Percentiles rank a stretch among this genome's conserved stretches.
Evolutionary conservation across 768 basidiomycete species (phyloP).

Genomic region (Suillus bovinus): DNA sequence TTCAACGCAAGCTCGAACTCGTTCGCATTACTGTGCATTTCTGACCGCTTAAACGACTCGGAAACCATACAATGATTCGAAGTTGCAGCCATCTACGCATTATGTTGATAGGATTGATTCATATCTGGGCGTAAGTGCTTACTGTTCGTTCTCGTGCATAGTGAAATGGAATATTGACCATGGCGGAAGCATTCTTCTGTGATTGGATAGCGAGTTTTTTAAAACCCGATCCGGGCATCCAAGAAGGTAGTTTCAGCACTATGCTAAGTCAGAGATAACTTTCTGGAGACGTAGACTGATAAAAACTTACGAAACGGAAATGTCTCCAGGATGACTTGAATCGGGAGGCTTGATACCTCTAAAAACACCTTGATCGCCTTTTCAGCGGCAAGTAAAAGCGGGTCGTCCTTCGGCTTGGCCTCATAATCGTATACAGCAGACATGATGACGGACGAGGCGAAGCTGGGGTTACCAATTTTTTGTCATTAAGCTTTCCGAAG

Average conservation of each 20-base stretch:
- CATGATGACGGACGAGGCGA: slow-evolving; percentile 34
- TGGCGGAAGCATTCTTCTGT: slow-evolving; percentile 27
- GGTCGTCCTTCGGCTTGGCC: slow-evolving; percentile 28
- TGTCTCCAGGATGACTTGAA: slow-evolving; percentile 28
- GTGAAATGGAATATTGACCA: slow-evolving; percentile 30
- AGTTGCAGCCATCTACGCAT: slow-evolving; percentile 19
- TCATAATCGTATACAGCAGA: slow-evolving; percentile 35
- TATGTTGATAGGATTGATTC: background rate
- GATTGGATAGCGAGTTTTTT: slow-evolving; percentile 32
- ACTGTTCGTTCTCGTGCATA: slow-evolving; percentile 31
- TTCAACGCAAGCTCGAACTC: slow-evolving; percentile 30
- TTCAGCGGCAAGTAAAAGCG: slow-evolving; percentile 31
- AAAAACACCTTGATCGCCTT: slow-evolving; percentile 28
- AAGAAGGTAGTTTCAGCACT: slow-evolving; percentile 32
- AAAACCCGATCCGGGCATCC: slow-evolving; percentile 38
- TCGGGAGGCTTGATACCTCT: slow-evolving; percentile 26
- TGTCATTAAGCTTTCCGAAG: background rate
- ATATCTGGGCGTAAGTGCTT: background rate
- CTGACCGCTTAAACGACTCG: slow-evolving; percentile 27
- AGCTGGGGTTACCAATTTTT: slow-evolving; percentile 18
- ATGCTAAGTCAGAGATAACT: slow-evolving; percentile 16
- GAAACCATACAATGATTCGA: slow-evolving; percentile 32
- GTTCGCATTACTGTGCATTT: slow-evolving; percentile 16
- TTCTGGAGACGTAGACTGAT: slow-evolving; percentile 7
- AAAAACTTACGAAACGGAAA: slow-evolving; percentile 32